Base-by-base conservation (phyloP, 2,329 filamentous ascomycete species). In the Cladosporium austrohemisphaericum region DNA sequence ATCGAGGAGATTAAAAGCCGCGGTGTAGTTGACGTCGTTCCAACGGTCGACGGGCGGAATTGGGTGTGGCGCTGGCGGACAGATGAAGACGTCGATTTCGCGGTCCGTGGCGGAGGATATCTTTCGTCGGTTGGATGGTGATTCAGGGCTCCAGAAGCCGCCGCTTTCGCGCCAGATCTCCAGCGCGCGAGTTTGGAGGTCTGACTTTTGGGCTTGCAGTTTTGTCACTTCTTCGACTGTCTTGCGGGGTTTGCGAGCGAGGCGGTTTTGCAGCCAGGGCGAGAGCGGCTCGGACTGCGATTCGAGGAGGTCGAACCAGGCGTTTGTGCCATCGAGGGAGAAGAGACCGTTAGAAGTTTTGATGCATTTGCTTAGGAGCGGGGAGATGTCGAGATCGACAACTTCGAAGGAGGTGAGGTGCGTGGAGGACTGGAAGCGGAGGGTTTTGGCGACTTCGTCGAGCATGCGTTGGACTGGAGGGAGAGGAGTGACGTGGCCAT, bases 31-130 rank as follows among this genome's bases (percentile, higher is more conserved):
- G 0, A 80, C 76, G 0, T 76, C 76, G 60, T 83, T 83, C 66
- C 80, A 85, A 2, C 74, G 69, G 65, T 86, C 83, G 48, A 83
- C 76, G 8, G 75, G 72, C 1, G 81, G 79, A 0, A 82, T 75
- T 0, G 82, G 79, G 62, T 86, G 83, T 2, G 81, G 80, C 11
- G 81, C 81, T 0, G 84, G 71, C 0, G 82, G 83, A 53, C 76
- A 80, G 49, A 86, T 75, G 44, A 86, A 75, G 0, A 80, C 79
- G 67, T 85, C 82, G 6, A 85, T 67, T 28, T 52, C 23, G 38
- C 16, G 48, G 45, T 49, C 50, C 49, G 20, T 45, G 29, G 28
- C 41, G 51, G n/a, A 48, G 49, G 20, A 28, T n/a, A 29, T 13
- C 13, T 26, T 52, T 33, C 48, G 40, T 23, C 37, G 52, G 18